Conservation (phyloP, 2,329 filamentous ascomycete species). For the Diaporthe ampelina region DNA sequence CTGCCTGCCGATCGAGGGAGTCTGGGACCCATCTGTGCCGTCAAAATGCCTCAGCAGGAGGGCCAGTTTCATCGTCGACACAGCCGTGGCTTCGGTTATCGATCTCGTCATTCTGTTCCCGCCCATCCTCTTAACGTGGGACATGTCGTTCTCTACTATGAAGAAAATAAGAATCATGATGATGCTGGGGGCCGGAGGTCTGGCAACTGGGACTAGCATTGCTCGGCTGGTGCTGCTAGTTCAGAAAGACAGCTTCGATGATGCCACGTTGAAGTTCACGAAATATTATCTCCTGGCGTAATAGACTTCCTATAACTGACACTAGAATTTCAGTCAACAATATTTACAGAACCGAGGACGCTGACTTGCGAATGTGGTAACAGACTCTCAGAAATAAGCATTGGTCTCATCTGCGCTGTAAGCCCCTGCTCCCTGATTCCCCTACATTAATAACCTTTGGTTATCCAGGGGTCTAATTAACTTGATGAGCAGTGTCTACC, state of each 20-base stretch:
- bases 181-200: constrained; percentile 1
- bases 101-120: constrained; percentile 18
- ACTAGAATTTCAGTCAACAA: fast-evolving
- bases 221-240: constrained; percentile 1
- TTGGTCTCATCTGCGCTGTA: neutral
- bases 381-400: constrained; percentile 7
- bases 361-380: neutral
- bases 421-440: neutral
- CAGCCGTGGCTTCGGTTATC: neutral
- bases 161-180: constrained; percentile 14
- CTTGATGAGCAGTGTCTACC: no score
- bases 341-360: no score
- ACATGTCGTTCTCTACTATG: neutral
- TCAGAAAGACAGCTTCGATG: neutral
- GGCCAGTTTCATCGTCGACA: constrained; percentile 15
- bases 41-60: constrained; percentile 11
- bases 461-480: no score
- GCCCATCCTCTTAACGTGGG: constrained; percentile 3
- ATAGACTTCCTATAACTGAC: neutral
- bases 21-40: constrained; percentile 3
- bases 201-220: constrained; percentile 10
- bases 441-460: no score
- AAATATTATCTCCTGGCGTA: constrained; percentile 4
- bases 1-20: constrained; percentile 3
- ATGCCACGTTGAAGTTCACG: neutral